Evolutionary conservation across 2,329 filamentous ascomycete genomes (phyloP).

Genomic region (Dryadomyces quercivorus): DNA sequence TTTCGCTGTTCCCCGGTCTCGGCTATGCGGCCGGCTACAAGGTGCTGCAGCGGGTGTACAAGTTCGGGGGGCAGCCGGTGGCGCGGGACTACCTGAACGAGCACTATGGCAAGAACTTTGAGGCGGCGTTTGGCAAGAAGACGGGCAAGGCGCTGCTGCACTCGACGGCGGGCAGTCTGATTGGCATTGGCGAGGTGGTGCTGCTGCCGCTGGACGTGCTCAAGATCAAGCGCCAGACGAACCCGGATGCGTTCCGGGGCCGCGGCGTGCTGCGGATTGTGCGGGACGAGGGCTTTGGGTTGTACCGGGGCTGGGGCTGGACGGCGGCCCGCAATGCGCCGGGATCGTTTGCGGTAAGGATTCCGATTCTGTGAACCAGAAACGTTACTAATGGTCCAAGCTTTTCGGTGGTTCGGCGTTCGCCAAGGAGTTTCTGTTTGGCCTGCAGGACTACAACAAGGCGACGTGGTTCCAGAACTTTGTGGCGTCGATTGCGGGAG

Average conservation of each 20-base stretch:
- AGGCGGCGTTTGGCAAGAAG: conserved; percentile 84
- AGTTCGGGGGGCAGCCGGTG: conserved; percentile 95
- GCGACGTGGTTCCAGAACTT: conserved; percentile 96
- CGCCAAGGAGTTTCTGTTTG: conserved; percentile 92
- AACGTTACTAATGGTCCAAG: conserved; percentile 27
- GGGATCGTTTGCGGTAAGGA: conserved; percentile 82
- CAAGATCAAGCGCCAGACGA: conserved; percentile 99
- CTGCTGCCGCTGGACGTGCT: conserved; percentile 90
- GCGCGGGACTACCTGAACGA: conserved; percentile 76
- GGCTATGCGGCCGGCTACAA: conserved; percentile 98
- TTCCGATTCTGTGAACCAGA: no score
- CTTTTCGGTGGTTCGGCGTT: conserved; percentile 96
- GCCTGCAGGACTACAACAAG: conserved; percentile 86
- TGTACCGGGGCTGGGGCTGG: conserved; percentile 96
- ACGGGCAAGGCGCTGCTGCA: conserved; percentile 98
- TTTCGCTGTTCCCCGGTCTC: conserved; percentile 91
- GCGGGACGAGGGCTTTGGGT: conserved; percentile 82
- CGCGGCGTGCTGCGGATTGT: conserved; percentile 85
- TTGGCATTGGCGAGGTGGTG: conserved; percentile 95
- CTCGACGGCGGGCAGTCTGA: conserved; percentile 87
- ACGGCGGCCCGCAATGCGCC: conserved; percentile 94
- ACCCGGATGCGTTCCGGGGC: conserved; percentile 94
- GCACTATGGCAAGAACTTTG: conserved; percentile 75
- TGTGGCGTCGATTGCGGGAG: conserved; percentile 87
- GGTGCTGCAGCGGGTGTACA: conserved; percentile 94